phyloP scores from a whole-genome alignment of 805 yeast species.

The Pichia phayaonensis region DNA sequence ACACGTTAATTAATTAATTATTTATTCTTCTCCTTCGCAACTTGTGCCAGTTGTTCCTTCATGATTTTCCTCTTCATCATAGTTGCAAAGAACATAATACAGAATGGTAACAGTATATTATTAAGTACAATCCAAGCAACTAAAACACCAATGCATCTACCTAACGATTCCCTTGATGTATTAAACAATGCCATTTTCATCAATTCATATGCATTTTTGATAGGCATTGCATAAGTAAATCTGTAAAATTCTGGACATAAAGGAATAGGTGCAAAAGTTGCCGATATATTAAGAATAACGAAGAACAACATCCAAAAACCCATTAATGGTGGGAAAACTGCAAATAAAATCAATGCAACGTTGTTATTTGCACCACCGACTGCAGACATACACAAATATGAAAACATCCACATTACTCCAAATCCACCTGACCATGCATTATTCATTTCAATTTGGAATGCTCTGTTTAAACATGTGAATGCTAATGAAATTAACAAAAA shows the following conservation, averaged over 20 bases:
- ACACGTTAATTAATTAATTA: too few relatives aligned
- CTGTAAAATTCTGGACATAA: constrained; percentile 49
- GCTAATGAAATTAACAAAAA: constrained; percentile 53
- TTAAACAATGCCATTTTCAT: constrained; percentile 52
- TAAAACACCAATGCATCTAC: constrained; percentile 20
- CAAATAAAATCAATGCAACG: constrained; percentile 42
- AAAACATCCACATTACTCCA: constrained; percentile 64
- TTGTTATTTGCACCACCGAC: constrained; percentile 73
- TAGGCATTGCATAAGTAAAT: constrained; percentile 63
- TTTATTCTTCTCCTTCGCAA: neutral
- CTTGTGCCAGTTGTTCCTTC: constrained; percentile 6
- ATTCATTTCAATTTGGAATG: constrained; percentile 57
- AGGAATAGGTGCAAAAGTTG: constrained; percentile 61
- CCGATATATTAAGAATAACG: constrained; percentile 61
- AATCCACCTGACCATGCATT: constrained; percentile 57
- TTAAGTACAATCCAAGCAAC: constrained; percentile 18
- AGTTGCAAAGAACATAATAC: constrained; percentile 25
- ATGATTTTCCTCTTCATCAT: constrained; percentile 10
- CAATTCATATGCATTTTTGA: constrained; percentile 57
- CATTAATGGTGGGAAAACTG: constrained; percentile 51
- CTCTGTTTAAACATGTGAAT: constrained; percentile 53
- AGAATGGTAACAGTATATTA: constrained; percentile 33
- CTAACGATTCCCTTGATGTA: constrained; percentile 41
- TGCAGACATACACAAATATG: constrained; percentile 63
- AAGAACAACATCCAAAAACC: constrained; percentile 70